These are phyloP conservation scores for Hortaea werneckii DNA, from an alignment of 2,329 filamentous ascomycete genomes.

Conservation along the genomic window DNA sequence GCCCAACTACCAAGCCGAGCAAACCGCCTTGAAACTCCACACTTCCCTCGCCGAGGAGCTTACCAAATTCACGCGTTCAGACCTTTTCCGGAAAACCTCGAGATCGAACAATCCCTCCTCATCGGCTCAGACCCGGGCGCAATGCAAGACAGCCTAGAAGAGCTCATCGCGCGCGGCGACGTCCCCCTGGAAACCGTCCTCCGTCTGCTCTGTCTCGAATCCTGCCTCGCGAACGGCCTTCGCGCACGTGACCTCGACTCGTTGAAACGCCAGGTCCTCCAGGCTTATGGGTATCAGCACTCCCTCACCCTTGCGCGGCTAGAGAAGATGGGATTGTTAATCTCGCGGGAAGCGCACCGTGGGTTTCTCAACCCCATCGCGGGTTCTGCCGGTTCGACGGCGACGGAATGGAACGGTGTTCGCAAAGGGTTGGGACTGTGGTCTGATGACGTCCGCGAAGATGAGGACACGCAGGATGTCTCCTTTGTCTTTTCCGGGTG, in stretches of 20 bases:
- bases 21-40: constrained; percentile 84
- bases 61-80: constrained; percentile 81
- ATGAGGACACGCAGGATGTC: constrained; percentile 75
- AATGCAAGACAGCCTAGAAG: constrained; percentile 84
- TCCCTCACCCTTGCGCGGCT: constrained; percentile 78
- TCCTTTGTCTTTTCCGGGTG: constrained; percentile 98
- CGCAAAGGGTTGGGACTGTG: constrained; percentile 81
- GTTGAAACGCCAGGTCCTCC: constrained; percentile 77
- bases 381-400: constrained; percentile 42
- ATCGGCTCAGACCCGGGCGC: constrained; percentile 80
- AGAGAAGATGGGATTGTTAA: constrained; percentile 79
- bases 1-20: constrained; percentile 84
- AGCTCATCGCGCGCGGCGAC: constrained; percentile 74
- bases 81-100: constrained; percentile 81
- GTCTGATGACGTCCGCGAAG: constrained; percentile 92
- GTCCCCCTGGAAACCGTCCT: constrained; percentile 72
- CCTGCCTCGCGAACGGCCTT: constrained; percentile 78
- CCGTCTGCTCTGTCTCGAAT: constrained; percentile 81
- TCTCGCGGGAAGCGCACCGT: constrained; percentile 60
- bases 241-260: constrained; percentile 79
- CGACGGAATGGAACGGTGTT: constrained; percentile 73
- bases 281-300: constrained; percentile 93
- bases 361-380: constrained; percentile 73
- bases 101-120: constrained; percentile 91
- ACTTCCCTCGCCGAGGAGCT: constrained; percentile 90